A percentile compares a stretch with the other conserved stretches of the same genome.
Evolutionary conservation across 2,329 filamentous ascomycete species (phyloP).

Genomic region (Pseudogymnoascus sp.): DNA sequence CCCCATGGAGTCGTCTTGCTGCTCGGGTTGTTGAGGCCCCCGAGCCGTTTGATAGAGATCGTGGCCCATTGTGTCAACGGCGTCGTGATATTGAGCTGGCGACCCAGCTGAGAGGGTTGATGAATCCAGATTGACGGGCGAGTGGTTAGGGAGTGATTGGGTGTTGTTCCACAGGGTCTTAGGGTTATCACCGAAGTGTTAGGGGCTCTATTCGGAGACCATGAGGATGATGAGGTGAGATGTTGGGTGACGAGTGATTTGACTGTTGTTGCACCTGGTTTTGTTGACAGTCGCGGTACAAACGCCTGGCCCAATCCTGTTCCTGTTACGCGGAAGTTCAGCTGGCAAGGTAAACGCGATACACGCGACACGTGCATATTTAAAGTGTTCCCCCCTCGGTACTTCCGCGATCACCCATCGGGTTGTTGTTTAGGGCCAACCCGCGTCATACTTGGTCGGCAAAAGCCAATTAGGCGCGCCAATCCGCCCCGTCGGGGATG

Average conservation of each 20-base stretch:
- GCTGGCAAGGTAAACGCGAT: conserved; percentile 9
- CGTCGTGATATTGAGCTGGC: conserved; percentile 45
- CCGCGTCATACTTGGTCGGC: conserved; percentile 7
- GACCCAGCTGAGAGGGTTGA: conserved; percentile 41
- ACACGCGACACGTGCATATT: conserved; percentile 9
- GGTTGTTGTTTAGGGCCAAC: conserved; percentile 4
- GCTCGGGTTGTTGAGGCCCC: conserved; percentile 21
- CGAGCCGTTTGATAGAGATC: conserved; percentile 35
- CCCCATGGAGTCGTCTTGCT: conserved; percentile 24
- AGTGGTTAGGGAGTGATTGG: conserved; percentile 9
- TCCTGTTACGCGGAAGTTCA: conserved; percentile 9
- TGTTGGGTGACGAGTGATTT: conserved; percentile 5
- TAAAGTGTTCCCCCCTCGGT: conserved; percentile 5
- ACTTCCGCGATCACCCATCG: conserved; percentile 4
- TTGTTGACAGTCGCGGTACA: conserved; percentile 8
- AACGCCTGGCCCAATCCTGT: conserved; percentile 6
- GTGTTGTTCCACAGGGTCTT: conserved; percentile 4
- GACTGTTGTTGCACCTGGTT: not conserved
- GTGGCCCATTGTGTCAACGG: conserved; percentile 40
- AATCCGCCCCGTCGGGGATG: conserved; percentile 2
- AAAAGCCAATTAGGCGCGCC: conserved; percentile 7
- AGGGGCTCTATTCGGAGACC: conserved; percentile 8
- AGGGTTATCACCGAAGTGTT: conserved; percentile 3
- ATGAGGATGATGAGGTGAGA: conserved; percentile 3
- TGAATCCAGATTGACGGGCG: conserved; percentile 42